Conservation (phyloP, 495 filamentous ascomycete species). For the Letharia columbiana region DNA sequence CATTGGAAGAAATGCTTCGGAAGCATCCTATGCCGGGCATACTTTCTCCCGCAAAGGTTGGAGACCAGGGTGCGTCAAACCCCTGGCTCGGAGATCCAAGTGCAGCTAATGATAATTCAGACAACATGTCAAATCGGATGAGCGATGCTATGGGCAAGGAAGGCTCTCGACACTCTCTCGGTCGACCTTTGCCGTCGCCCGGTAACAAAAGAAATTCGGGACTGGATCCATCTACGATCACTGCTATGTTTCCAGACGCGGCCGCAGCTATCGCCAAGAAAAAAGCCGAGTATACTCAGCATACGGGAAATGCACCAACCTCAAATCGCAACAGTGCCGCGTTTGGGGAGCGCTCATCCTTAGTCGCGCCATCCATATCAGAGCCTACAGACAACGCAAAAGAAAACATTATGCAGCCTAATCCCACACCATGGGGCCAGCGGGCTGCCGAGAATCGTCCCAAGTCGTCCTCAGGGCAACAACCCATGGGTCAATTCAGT, state of each 20-base stretch:
- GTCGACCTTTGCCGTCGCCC: conserved; percentile 66
- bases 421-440: conserved; percentile 71
- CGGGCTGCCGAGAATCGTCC: conserved; percentile 57
- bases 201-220: conserved; percentile 83
- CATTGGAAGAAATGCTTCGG: conserved; percentile 97
- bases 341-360: conserved; percentile 70
- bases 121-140: conserved; percentile 93
- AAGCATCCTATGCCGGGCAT: conserved; percentile 95
- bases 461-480: conserved; percentile 81
- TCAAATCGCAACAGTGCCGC: conserved; percentile 90
- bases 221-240: conserved; percentile 86
- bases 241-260: conserved; percentile 98
- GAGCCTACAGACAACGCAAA: conserved; percentile 48
- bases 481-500: conserved; percentile 95
- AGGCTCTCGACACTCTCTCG: conserved; percentile 76
- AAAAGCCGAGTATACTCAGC: conserved; percentile 92
- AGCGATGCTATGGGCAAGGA: conserved; percentile 98
- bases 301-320: conserved; percentile 79
- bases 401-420: conserved; percentile 50
- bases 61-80: conserved; percentile 68
- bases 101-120: conserved; percentile 35
- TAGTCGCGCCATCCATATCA: conserved; percentile 71
- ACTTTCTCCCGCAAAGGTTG: conserved; percentile 88
- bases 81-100: conserved; percentile 2
- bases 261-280: conserved; percentile 95